A percentile compares a stretch with the other conserved stretches of the same genome.
phyloP scores from a whole-genome alignment of 2,329 filamentous ascomycete species.

The Coniochaeta prunicola region DNA sequence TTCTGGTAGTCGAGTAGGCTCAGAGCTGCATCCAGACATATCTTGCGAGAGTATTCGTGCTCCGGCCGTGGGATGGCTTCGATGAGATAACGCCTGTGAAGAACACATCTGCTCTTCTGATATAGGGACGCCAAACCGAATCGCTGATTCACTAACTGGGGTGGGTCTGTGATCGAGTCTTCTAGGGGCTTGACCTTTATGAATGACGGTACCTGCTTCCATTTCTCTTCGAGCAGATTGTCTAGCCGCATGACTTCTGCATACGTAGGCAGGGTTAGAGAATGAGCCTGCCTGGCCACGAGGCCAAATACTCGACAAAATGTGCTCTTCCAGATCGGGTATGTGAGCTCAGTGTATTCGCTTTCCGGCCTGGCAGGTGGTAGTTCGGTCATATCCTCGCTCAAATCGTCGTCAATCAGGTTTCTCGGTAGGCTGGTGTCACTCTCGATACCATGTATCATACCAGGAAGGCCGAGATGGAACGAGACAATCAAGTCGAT shows the following conservation, averaged over 20 bases:
- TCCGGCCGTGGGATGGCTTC: conserved; percentile 32
- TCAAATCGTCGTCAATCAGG: conserved; percentile 59
- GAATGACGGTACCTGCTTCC: conserved; percentile 36
- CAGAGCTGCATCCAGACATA: conserved; percentile 42
- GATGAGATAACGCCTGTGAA: conserved; percentile 46
- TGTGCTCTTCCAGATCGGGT: conserved; percentile 43
- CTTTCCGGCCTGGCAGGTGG: conserved; percentile 48
- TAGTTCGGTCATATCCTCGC: conserved; percentile 43
- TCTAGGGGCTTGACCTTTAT: conserved; percentile 41
- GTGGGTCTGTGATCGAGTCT: conserved; percentile 39
- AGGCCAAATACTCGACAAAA: conserved; percentile 41
- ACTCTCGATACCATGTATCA: conserved; percentile 56
- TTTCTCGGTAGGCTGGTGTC: conserved; percentile 57
- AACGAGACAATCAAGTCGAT: conserved; percentile 60
- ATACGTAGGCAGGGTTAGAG: conserved; percentile 38
- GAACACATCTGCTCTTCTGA: conserved; percentile 47
- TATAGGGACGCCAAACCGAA: conserved; percentile 45
- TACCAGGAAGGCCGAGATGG: conserved; percentile 60
- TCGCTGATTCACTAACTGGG: conserved; percentile 41
- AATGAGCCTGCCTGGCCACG: conserved; percentile 42
- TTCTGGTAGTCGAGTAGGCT: conserved; percentile 40
- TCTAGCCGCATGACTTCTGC: conserved; percentile 42
- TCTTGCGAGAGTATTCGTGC: conserved; percentile 44
- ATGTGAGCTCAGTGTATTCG: conserved; percentile 53
- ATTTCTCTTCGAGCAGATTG: conserved; percentile 33